Evolutionary conservation across 78 protist species (phyloP), one percentile per base, ranked within the genome.

Genomic region (Dictyostelium brefeldianum): DNA sequence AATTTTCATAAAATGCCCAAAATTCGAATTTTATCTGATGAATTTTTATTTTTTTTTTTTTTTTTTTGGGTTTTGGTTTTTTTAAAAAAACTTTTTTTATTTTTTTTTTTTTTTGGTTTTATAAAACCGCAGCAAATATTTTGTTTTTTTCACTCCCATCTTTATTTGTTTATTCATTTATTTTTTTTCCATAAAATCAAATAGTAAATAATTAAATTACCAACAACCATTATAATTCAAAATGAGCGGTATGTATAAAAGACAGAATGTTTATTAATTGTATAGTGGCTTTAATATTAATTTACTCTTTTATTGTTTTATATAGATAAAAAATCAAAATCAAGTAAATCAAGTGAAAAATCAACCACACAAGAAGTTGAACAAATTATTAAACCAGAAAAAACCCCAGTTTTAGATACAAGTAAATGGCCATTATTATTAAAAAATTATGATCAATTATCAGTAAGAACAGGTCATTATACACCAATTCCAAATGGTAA

Each of bases 401-500:
- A 84, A 80, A 81, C 90, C 0, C 92, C 96, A 81, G 18, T 47
- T 27, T 62, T 94, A n/a, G 96, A 94, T 57, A 87, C 94, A 2
- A 48, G 78, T n/a, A 73, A 79, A 59, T 94, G 96, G 96, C 96
- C 96, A 77, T 57, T 94, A 14, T 69, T 94, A 22, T 90, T 94
- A 15, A 85, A 98, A 98, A 95, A 98, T 94, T 98, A 97, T 53
- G 99, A 97, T 89, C 79, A 97, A 81, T 96, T 99, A 51, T 83
- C 96, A 89, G 97, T 98, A 36, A 89, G 99, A 54, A 97, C 99
- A 1, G 97, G 96, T 14, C 99, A 98, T 91, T 99, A 96, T 92
- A 98, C 99, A 5, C 99, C 99, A 18, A 80, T 99, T 57, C 98
- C 99, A 69, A 31, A 11, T 53, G 99, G 99, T 57, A 41, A 74